A percentile compares a stretch with the other conserved stretches of the same genome.
Evolutionary conservation across 371 early-diverging fungal species (phyloP).

Genomic region (Mortierella sp.): DNA sequence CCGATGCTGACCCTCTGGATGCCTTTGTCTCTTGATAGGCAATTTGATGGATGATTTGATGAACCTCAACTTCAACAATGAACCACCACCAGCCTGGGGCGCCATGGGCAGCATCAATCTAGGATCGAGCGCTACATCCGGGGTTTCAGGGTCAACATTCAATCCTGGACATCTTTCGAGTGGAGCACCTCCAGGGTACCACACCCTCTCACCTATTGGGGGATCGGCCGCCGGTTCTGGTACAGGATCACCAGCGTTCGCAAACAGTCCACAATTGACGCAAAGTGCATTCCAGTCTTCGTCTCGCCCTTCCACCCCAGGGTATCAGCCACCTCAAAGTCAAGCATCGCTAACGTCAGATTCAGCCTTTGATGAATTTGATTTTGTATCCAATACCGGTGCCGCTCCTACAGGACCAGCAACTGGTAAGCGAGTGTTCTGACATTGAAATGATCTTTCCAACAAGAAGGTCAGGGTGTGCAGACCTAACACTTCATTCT

Average conservation of each 20-base stretch:
- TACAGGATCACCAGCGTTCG: constrained; percentile 30
- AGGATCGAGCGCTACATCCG: constrained; percentile 15
- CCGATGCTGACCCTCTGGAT: not conserved
- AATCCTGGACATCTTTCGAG: constrained; percentile 8
- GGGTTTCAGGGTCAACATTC: constrained; percentile 1
- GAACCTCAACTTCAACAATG: constrained; percentile 51
- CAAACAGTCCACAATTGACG: constrained; percentile 24
- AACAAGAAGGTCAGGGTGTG: too few species aligned
- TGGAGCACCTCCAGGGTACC: constrained; percentile 29
- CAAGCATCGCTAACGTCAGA: constrained; percentile 10
- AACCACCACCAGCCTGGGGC: constrained; percentile 52
- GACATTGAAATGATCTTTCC: too few species aligned
- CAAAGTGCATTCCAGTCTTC: constrained; percentile 10
- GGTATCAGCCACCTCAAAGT: constrained; percentile 7
- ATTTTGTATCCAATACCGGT: constrained; percentile 47
- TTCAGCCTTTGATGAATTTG: constrained; percentile 50
- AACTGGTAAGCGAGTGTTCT: constrained; percentile 10
- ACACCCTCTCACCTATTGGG: constrained; percentile 13
- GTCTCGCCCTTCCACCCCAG: constrained; percentile 24
- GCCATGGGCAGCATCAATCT: constrained; percentile 50
- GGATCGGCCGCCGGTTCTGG: constrained; percentile 19
- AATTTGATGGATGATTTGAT: constrained; percentile 53
- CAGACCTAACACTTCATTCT: not conserved
- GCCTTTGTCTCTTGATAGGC: constrained; percentile 5
- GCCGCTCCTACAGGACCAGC: constrained; percentile 23